Conservation (phyloP, 2,329 filamentous ascomycete species). For the Phyllosticta citrichinensis region DNA sequence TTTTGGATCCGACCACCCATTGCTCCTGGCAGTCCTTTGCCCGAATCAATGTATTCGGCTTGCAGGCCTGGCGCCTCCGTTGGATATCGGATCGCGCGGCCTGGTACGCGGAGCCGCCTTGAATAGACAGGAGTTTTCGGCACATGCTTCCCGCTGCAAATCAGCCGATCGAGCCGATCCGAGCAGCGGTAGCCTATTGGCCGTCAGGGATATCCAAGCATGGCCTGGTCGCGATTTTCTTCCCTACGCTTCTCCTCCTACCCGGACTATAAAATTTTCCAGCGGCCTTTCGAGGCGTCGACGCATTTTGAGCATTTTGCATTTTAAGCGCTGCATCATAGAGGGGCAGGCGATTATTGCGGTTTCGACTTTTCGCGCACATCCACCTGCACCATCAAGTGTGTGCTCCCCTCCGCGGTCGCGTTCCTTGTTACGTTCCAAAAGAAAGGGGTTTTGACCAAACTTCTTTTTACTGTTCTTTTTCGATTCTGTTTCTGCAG, state of each 20-base stretch:
- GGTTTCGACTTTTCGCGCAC: not conserved
- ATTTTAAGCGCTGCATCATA: slow-evolving; percentile 10
- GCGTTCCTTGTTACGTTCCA: not conserved
- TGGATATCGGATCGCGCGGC: slow-evolving; percentile 3
- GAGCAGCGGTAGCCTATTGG: not conserved
- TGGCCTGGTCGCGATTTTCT: slow-evolving; percentile 4
- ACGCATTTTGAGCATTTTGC: slow-evolving; percentile 1
- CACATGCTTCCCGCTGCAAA: slow-evolving; percentile 1
- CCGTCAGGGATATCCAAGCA: slow-evolving; percentile 3
- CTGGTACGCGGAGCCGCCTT: slow-evolving; percentile 4
- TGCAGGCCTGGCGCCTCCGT: not conserved
- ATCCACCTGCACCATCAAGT: not conserved
- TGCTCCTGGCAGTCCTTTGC: not conserved
- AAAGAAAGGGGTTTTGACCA: not conserved
- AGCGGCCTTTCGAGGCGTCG: not conserved
- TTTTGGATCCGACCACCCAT: not conserved
- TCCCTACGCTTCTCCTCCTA: not conserved
- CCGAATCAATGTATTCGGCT: not conserved
- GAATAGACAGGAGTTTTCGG: not conserved
- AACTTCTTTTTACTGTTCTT: not conserved
- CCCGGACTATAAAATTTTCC: slow-evolving; percentile 1
- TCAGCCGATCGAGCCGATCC: not conserved
- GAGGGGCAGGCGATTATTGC: not conserved
- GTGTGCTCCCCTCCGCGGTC: not conserved
- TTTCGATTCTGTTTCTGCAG: not conserved